Evolutionary conservation across 2,329 filamentous ascomycete genomes (phyloP).

Genomic region (Ophiostoma novo-ulmi): DNA sequence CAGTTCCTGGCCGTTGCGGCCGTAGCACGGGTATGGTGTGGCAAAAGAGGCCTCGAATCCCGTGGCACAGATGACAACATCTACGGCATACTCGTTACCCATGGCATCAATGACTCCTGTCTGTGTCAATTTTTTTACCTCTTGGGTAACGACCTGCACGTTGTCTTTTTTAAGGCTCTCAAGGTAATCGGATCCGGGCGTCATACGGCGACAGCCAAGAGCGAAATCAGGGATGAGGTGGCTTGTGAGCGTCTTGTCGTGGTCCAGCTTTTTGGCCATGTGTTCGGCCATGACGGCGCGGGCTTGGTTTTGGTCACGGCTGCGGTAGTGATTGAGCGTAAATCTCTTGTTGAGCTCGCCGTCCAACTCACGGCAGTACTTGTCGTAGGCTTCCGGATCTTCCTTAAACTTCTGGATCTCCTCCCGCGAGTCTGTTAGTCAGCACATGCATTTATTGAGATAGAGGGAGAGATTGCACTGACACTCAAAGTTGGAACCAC

Average conservation of each 20-base stretch:
- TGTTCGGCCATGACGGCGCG: constrained; percentile 41
- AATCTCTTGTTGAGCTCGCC: constrained; percentile 25
- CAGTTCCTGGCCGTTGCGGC: constrained; percentile 18
- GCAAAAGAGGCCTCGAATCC: constrained; percentile 35
- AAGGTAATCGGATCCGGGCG: constrained; percentile 41
- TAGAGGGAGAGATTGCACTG: constrained; percentile 30
- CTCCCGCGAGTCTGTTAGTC: constrained; percentile 43
- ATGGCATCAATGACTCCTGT: constrained; percentile 32
- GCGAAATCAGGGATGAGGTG: constrained; percentile 18
- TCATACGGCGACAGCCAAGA: constrained; percentile 39
- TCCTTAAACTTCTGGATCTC: constrained; percentile 53
- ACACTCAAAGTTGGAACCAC: constrained; percentile 36
- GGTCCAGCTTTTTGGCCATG: constrained; percentile 37
- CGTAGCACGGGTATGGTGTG: constrained; percentile 32
- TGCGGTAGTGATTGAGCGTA: constrained; percentile 18
- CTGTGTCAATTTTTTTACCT: constrained; percentile 36
- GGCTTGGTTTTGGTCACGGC: constrained; percentile 29
- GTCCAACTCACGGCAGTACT: constrained; percentile 22
- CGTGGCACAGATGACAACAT: constrained; percentile 36
- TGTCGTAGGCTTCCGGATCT: constrained; percentile 34
- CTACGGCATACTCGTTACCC: constrained; percentile 31
- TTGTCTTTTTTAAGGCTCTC: constrained; percentile 42
- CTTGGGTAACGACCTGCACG: constrained; percentile 39
- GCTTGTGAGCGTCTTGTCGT: not conserved
- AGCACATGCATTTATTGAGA: constrained; percentile 21